Conservation (phyloP, 176 grass and related monocot species). For the Aechmea fasciata region DNA sequence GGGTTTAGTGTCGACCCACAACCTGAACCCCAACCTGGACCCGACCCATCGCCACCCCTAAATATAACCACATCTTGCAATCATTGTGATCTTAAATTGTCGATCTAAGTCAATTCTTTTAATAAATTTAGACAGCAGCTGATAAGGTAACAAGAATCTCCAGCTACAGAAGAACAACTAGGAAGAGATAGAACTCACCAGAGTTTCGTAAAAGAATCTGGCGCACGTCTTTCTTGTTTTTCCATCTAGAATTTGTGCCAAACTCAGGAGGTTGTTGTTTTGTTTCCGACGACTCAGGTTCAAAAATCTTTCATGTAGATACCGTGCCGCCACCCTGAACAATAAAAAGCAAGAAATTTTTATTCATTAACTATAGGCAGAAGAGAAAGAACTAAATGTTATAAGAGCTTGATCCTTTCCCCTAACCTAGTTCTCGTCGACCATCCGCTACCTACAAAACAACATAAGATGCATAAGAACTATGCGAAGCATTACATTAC, state of each 20-base stretch:
- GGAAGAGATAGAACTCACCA: constrained; percentile 39
- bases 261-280: constrained; percentile 25
- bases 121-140: neutral
- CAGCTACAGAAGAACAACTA: neutral
- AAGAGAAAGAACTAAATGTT: constrained; percentile 12
- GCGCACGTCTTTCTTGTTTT: constrained; percentile 52
- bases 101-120: neutral
- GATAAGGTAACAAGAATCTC: neutral
- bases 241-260: constrained; percentile 44
- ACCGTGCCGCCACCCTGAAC: constrained; percentile 50
- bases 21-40: too few relatives aligned
- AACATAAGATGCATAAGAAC: constrained; percentile 20
- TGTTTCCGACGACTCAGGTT: constrained; percentile 28
- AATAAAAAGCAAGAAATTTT: constrained; percentile 13
- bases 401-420: constrained; percentile 4
- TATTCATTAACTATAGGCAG: constrained; percentile 6
- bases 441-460: constrained; percentile 43
- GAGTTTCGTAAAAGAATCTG: constrained; percentile 81
- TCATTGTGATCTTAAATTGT: neutral
- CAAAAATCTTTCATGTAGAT: constrained; percentile 32
- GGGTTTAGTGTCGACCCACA: too few relatives aligned
- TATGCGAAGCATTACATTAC: neutral
- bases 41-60: too few relatives aligned
- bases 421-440: constrained; percentile 59
- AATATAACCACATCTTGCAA: neutral